Base-by-base conservation (phyloP, 2,329 filamentous ascomycete genomes). In the Pseudogymnoascus sp. region DNA sequence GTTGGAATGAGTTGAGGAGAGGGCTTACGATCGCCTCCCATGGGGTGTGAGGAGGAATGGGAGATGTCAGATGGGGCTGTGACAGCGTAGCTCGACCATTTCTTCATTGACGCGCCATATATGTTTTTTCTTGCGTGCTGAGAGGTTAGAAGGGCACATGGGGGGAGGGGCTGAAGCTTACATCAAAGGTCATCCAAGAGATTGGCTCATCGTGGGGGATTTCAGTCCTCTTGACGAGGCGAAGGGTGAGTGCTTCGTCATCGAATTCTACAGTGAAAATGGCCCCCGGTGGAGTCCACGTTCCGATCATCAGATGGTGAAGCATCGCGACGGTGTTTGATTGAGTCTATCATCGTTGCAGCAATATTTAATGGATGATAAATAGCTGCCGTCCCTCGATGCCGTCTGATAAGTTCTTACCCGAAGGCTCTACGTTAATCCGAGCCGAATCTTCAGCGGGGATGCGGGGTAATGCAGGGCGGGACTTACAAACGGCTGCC, bases 81-180 rank as follows among this genome's bases (percentile, higher is more conserved):
- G 69, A 95, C 88, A 50, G 85, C 79, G 74, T 90, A 93, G 72
- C 88, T 92, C 58, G 87, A 87, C 90, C 90, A 96, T 73, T 92
- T 93, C 80, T 96, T 96, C 90, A 94, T 94, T 64, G 90, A 89
- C 3, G 91, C 87, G 69, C 91, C 91, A 74, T 96, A 96, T 64
- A 96, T 87, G 72, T 89, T 88, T 75, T 91, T 93, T 71, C 87
- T 89, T 64, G 82, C 78, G 75, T 95, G 90, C 87, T 93, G 71
- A 60, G 62, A 60, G 58, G 69, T 58, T 69, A 68, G 64, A 58
- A 65, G 50, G 62, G 41, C 36, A 39, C 5, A 37, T 39, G 40
- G n/a, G 13, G 36, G 21, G 13, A 8, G 13, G 6, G 37, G 40
- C 11, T 21, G 50, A 10, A 21, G 70, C 87, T 76, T 78, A 91